A percentile compares a stretch with the other conserved stretches of the same genome.
These are phyloP conservation scores for Jaenimonas drosophilae DNA, from an alignment of 208 protist species.

Conservation along the genomic window DNA sequence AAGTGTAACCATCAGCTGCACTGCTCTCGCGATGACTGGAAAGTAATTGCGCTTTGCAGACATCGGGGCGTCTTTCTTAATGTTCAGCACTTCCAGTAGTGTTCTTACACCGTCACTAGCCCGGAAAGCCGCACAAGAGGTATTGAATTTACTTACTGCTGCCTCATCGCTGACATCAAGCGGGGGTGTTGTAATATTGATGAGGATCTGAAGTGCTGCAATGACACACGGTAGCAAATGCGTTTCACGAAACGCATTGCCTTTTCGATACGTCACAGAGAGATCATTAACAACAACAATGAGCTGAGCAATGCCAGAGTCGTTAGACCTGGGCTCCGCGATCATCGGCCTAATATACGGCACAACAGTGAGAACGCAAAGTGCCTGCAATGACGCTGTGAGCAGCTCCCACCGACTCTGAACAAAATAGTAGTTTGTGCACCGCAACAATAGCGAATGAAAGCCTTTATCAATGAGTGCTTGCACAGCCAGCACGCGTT, in stretches of 20 bases:
- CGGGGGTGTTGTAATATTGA: slow-evolving; percentile 58
- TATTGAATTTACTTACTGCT: slow-evolving; percentile 54
- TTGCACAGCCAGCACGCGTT: slow-evolving; percentile 43
- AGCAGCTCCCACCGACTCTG: slow-evolving; percentile 77
- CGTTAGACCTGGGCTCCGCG: slow-evolving; percentile 39
- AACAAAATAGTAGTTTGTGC: slow-evolving; percentile 67
- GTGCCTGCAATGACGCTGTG: slow-evolving; percentile 45
- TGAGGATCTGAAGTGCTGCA: slow-evolving; percentile 63
- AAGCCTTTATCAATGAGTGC: slow-evolving; percentile 53
- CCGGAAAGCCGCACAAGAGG: slow-evolving; percentile 53
- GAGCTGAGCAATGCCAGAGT: slow-evolving; percentile 70
- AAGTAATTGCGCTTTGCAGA: slow-evolving; percentile 73
- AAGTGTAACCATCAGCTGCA: slow-evolving; percentile 72
- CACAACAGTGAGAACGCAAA: slow-evolving; percentile 64
- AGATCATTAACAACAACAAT: slow-evolving; percentile 71
- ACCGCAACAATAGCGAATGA: slow-evolving; percentile 54
- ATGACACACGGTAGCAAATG: slow-evolving; percentile 62
- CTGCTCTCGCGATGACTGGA: slow-evolving; percentile 67
- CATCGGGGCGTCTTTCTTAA: slow-evolving; percentile 52
- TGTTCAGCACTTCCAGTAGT: slow-evolving; percentile 63
- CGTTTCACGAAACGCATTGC: slow-evolving; percentile 50
- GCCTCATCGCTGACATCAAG: slow-evolving; percentile 50
- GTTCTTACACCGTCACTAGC: slow-evolving; percentile 64
- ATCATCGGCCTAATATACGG: slow-evolving; percentile 66
- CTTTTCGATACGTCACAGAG: slow-evolving; percentile 36